Conservation (phyloP, 345 rosid species). For the Eucalyptus sideroxylon region DNA sequence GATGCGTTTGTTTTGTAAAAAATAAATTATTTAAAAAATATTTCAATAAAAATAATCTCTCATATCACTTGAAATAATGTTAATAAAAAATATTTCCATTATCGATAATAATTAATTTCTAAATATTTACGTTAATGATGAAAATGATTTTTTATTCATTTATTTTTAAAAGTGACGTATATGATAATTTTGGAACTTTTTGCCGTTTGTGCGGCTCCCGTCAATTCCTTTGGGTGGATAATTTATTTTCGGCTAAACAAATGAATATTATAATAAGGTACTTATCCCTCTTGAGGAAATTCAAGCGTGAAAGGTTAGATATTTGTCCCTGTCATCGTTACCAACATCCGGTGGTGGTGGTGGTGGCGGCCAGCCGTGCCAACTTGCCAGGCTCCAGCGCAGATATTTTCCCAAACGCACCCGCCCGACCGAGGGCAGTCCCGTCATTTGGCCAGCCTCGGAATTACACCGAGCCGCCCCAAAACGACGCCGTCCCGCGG, state of each 20-base stretch:
- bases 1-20: rapidly evolving
- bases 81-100: neutral
- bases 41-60: rapidly evolving
- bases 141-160: neutral
- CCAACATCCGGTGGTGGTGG: neutral
- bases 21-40: neutral
- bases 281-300: neutral
- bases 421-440: neutral
- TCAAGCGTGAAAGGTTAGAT: neutral
- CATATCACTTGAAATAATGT: neutral
- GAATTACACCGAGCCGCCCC: neutral
- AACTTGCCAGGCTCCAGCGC: neutral
- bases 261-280: neutral
- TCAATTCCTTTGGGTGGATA: neutral
- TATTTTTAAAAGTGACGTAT: neutral
- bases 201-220: too few species aligned
- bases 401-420: neutral
- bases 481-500: neutral
- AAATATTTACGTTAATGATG: rapidly evolving
- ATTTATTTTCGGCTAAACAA: neutral
- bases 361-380: neutral
- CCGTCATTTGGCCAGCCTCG: neutral
- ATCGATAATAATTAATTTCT: neutral
- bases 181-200: neutral
- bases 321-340: neutral